Evolutionary conservation across 2,329 filamentous ascomycete species (phyloP), one percentile per base, ranked within the genome.

Genomic region (Ophiostoma sp.): DNA sequence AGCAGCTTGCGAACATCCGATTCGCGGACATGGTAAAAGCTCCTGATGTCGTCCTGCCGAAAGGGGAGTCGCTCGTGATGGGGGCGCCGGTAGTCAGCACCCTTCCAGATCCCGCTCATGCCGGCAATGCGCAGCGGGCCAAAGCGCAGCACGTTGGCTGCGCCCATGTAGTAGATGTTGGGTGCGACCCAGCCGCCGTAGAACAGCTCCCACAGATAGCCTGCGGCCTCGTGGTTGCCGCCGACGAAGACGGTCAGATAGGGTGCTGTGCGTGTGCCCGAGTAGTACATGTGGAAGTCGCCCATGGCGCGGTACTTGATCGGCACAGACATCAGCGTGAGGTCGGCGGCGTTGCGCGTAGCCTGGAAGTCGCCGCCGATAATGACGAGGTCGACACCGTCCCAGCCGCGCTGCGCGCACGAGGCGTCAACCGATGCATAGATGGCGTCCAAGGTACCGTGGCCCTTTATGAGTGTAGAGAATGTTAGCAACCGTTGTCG

Each of bases 311-410:
- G 91, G 79, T 93, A 99, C 77, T 97, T 98, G 70, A 84, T 80
- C 0, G 95, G 94, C 74, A 96, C 93, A 4, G 93, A 90, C 84
- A 98, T 96, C 77, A 92, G 89, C 70, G 89, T 90, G 72, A 98
- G 83, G 77, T 99, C 95, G 72, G 88, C 84, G 9, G 91, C 88
- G 81, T 98, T 98, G 73, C 95, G 91, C 49, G 93, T 88, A 58
- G 95, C 89, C 82, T 97, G 92, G 73, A 99, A 99, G 76, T 99
- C 95, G 41, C 95, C 95, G 68, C 94, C 92, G 74, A 99, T 97
- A 75, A 99, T 96, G 73, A 99, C 80, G 11, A 97, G 79, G 77
- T 99, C 95, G 42, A 98, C 87, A 45, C 85, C 86, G 72, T 90
- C 83, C 93, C 94, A 97, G 38, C 85, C 85, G 73, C 90, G 90